Base-by-base conservation (phyloP, 2,329 filamentous ascomycete genomes). In the Ophiostoma pallidulum region DNA sequence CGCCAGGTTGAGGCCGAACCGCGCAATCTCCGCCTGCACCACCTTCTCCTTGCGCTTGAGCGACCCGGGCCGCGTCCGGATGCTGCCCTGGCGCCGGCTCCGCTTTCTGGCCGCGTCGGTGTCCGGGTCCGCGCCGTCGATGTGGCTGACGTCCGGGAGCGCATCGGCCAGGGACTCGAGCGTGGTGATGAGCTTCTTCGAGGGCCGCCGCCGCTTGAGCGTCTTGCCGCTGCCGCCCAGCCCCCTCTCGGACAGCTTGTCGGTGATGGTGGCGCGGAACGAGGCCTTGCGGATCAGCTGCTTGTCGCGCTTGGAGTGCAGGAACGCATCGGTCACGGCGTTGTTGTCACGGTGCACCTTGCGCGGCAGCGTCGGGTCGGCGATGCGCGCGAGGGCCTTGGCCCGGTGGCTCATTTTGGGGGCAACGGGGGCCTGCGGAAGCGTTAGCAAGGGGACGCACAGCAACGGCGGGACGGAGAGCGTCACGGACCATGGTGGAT, bases 1-100 rank as follows among this genome's bases (percentile, higher is more conserved):
- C 16, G 86, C 90, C 74, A 97, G 73, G 61, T 88, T 96, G 61
- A 74, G 78, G 32, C 80, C 82, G 62, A 97, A 96, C 51, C 91
- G 73, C 63, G 89, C 80, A 68, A 86, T 84, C 74, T 97, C 91
- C 50, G 78, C 71, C 63, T 71, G 79, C 49, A 95, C 86, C 28
- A 97, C 61, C 64, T 75, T 82, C 66, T 89, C 86, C 67, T 88
- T 92, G 60, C 78, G 74, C 75, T 88, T 94, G 67, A 90, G 73
- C 19, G 88, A 87, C 1, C 91, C 91, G 3, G 80, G 86, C 46
- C 81, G 72, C 53, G 77, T 82, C 65, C 77, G 82, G 58, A 97
- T 91, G 24, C 10, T 28, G 24, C 24, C 6, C 69, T 80, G 84
- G 55, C 86, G 83, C 51, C 77, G 72, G 43, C 92, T 75, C 57